A percentile compares a stretch with the other conserved stretches of the same genome.
Conservation (phyloP, 768 basidiomycete genomes). For the Hortiboletus flavorubellus region DNA sequence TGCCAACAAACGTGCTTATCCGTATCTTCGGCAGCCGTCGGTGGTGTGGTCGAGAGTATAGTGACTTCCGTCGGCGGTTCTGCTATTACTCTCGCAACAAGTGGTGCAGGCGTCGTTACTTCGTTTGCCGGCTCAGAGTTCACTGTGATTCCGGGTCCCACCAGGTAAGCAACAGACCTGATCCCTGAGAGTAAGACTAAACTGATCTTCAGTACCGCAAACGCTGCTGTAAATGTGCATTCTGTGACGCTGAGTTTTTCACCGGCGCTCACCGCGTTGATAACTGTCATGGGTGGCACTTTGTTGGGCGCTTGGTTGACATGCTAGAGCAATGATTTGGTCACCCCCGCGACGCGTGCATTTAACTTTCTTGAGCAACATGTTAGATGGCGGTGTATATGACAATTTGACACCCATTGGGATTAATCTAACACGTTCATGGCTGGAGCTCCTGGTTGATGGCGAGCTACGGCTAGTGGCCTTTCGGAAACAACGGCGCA, state of each 20-base stretch:
- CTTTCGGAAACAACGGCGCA: neutral
- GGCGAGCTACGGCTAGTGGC: neutral
- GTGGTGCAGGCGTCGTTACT: slow-evolving; percentile 39
- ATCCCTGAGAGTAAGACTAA: neutral
- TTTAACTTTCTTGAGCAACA: neutral
- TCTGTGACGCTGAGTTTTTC: slow-evolving; percentile 14
- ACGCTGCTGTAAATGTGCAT: slow-evolving; percentile 15
- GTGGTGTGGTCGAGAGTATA: slow-evolving; percentile 50
- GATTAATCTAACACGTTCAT: neutral
- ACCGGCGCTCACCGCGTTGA: slow-evolving; percentile 30
- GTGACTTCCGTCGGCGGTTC: slow-evolving; percentile 57
- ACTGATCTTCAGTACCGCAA: slow-evolving; percentile 10
- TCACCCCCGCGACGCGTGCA: neutral
- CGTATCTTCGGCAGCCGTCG: slow-evolving; percentile 40
- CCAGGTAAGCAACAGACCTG: slow-evolving; percentile 7
- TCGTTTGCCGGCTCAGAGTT: slow-evolving; percentile 52
- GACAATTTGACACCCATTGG: neutral
- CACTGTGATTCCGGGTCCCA: slow-evolving; percentile 38
- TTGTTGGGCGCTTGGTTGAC: slow-evolving; percentile 41
- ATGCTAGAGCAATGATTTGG: slow-evolving; percentile 18
- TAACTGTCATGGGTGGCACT: slow-evolving; percentile 29
- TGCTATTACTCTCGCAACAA: slow-evolving; percentile 56
- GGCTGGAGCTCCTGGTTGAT: neutral
- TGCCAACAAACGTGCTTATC: neutral
- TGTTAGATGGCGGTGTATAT: neutral